Base-by-base conservation (phyloP, 345 rosid species). In the Syzygium oleosum region DNA sequence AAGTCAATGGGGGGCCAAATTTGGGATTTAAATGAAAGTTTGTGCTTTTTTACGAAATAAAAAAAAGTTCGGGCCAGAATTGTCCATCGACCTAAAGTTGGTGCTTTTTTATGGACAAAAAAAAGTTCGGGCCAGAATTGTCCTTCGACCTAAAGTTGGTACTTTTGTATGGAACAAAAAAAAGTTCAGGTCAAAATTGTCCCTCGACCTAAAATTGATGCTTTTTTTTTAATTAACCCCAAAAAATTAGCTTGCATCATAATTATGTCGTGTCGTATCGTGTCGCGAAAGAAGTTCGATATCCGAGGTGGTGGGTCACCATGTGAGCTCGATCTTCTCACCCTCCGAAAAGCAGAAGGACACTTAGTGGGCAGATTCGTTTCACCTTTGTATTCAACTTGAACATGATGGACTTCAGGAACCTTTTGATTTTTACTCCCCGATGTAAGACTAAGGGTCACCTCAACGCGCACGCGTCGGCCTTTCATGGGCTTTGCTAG, bases 391-490 rank as follows among this genome's bases (percentile, higher is more conserved):
- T 73, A 38, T 73, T 73, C 83, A 10, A 38, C 83, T 52, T 58
- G 22, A 13, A 51, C 53, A 84, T 84, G 85, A 52, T 83, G 51
- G 25, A 58, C 17, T 43, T 65, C n/a, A 25, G 13, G 78, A 58
- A 17, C 84, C 59, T 31, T 86, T 86, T 84, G 63, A 84, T 79
- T 38, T 73, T 34, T 38, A 15, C 49, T 38, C 83, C 49, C 83
- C 23, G 49, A n/a, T n/a, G n/a, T n/a, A n/a, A n/a, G n/a, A 73
- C 15, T 3, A 2, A 38, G 80, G 58, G 80, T 86, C 79, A 49
- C 34, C 31, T 51, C 56, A 41, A 21, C 27, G 38, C 23, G 84
- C 87, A 85, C 90, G 87, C 84, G 91, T 89, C 88, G 55, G 31
- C 1, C 86, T 12, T 13, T 84, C 84, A 2, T 86, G 25, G 51